Conservation (phyloP, 2,329 filamentous ascomycete species). For the Fusarium sp. region DNA sequence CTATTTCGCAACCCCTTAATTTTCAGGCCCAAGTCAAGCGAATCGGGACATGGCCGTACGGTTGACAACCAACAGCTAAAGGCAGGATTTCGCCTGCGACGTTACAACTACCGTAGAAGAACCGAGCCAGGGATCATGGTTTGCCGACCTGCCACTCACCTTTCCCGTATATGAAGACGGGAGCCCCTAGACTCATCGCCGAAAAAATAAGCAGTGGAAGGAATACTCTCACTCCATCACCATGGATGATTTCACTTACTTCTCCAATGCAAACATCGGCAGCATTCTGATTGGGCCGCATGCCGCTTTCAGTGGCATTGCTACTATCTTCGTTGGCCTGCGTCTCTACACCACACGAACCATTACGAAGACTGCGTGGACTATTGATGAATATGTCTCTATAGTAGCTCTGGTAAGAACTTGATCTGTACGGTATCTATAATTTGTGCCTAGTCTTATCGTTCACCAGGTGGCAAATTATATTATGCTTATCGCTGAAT, state of each 20-base stretch:
- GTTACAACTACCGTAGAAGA: too few species aligned
- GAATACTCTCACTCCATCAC: neutral
- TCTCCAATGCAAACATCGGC: neutral
- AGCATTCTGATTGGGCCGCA: conserved; percentile 13
- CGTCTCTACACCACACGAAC: conserved; percentile 4
- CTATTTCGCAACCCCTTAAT: too few species aligned
- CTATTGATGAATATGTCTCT: neutral
- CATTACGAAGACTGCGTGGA: conserved; percentile 7
- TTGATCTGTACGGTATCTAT: neutral
- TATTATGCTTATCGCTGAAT: conserved; percentile 7
- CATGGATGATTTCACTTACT: conserved; percentile 16
- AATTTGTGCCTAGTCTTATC: neutral
- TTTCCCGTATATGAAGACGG: too few species aligned
- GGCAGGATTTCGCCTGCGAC: too few species aligned
- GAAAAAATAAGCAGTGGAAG: neutral
- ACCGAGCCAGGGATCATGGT: too few species aligned
- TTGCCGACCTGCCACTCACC: too few species aligned
- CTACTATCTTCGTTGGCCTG: conserved; percentile 16
- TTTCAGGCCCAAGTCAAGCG: too few species aligned
- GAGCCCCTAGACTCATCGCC: too few species aligned
- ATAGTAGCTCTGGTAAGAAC: conserved; percentile 11
- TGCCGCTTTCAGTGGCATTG: conserved; percentile 5
- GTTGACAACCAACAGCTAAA: too few species aligned
- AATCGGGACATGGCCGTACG: too few species aligned
- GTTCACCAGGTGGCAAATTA: conserved; percentile 7